Percentiles rank a stretch among this genome's conserved stretches.
These are phyloP conservation scores for Angophora floribunda DNA, from an alignment of 345 rosid species.

Conservation along the genomic window DNA sequence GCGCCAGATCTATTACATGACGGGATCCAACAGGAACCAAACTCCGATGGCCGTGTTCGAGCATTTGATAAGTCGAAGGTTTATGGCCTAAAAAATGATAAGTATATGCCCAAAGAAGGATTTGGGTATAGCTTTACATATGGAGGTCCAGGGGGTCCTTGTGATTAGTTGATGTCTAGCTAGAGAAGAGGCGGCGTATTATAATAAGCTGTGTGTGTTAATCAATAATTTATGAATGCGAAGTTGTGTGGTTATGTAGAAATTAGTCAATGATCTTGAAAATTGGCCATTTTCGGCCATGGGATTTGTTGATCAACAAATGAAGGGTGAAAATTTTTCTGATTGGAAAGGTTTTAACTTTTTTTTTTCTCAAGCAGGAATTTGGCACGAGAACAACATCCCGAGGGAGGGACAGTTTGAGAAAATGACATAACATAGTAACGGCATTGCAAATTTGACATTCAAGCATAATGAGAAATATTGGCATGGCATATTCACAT, in stretches of 20 bases:
- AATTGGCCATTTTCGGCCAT: background rate
- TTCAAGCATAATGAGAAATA: too few species aligned
- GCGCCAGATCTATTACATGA: background rate
- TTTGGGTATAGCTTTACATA: background rate
- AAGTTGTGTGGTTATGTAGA: background rate
- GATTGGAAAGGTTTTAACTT: too few species aligned
- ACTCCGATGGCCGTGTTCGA: background rate
- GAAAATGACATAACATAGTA: too few species aligned
- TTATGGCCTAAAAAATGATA: background rate
- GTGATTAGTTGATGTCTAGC: background rate
- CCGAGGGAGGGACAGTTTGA: too few species aligned
- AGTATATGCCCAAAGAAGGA: background rate
- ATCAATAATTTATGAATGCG: background rate
- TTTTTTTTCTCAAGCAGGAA: too few species aligned
- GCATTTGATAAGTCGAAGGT: background rate
- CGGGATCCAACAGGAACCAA: background rate
- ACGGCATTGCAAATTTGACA: too few species aligned
- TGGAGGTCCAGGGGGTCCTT: background rate
- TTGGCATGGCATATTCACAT: too few species aligned
- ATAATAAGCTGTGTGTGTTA: background rate
- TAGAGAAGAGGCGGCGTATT: background rate
- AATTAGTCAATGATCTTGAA: background rate
- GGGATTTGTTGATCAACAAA: background rate
- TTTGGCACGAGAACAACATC: too few species aligned
- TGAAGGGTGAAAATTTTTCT: background rate